Conservation (phyloP, 352 stramenopile species). For the Phytophthora sojae region DNA sequence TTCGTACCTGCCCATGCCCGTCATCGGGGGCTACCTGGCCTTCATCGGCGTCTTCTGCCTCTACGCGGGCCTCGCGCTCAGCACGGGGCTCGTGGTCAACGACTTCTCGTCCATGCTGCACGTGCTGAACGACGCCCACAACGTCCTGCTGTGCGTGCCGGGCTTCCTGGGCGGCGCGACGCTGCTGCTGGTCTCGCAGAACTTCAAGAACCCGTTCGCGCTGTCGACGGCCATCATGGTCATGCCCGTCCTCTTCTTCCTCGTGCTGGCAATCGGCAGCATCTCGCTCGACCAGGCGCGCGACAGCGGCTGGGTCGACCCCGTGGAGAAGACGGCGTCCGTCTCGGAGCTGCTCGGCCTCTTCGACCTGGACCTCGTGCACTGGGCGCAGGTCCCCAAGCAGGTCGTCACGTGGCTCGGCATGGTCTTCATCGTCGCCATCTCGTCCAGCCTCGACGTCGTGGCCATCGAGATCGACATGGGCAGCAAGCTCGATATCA, state of each 20-base stretch:
- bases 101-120: slow-evolving; percentile 76
- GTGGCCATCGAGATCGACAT: slow-evolving; percentile 97
- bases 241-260: slow-evolving; percentile 93
- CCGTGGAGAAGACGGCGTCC: slow-evolving; percentile 55
- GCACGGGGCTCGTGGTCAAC: slow-evolving; percentile 88
- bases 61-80: slow-evolving; percentile 90
- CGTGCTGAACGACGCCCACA: slow-evolving; percentile 52
- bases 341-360: slow-evolving; percentile 80
- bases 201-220: slow-evolving; percentile 69
- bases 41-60: slow-evolving; percentile 97
- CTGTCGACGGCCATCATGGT: slow-evolving; percentile 80
- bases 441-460: slow-evolving; percentile 96
- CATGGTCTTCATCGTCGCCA: slow-evolving; percentile 98
- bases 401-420: slow-evolving; percentile 91
- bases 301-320: slow-evolving; percentile 87
- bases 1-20: slow-evolving; percentile 96
- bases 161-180: slow-evolving; percentile 81
- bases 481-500: slow-evolving; percentile 93
- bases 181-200: slow-evolving; percentile 79
- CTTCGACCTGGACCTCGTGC: slow-evolving; percentile 90
- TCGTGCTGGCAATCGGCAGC: slow-evolving; percentile 74
- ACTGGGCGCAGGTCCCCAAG: slow-evolving; percentile 88
- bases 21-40: slow-evolving; percentile 97
- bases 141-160: slow-evolving; percentile 82
- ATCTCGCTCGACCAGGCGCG: slow-evolving; percentile 89